Conservation (phyloP, 805 yeast genomes). For the Myxozyma sirexii region DNA sequence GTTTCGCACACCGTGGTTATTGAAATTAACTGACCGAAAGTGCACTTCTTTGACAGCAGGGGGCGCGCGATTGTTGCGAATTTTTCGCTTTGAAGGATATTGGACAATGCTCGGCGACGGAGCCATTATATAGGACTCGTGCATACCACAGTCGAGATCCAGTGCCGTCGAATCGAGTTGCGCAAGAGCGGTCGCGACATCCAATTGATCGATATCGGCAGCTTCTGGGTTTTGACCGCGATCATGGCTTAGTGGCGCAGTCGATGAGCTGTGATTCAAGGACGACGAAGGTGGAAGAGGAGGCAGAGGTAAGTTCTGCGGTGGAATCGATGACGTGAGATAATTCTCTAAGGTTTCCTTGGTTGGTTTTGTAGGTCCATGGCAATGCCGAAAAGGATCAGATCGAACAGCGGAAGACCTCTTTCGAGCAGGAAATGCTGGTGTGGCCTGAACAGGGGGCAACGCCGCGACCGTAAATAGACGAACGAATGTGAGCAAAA, state of each 20-base stretch:
- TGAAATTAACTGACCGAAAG: conserved; percentile 18
- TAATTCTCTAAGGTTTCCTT: background rate
- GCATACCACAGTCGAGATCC: background rate
- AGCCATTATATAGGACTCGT: background rate
- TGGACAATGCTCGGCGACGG: background rate
- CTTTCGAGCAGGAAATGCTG: background rate
- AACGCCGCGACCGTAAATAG: conserved; percentile 17
- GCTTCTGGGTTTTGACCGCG: background rate
- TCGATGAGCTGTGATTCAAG: background rate
- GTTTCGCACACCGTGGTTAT: background rate
- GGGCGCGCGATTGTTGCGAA: background rate
- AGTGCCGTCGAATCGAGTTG: background rate
- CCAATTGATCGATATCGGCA: background rate
- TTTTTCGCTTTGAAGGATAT: background rate
- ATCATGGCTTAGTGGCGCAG: background rate
- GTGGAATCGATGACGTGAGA: background rate
- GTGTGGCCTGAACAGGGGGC: background rate
- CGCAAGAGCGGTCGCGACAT: conserved; percentile 4
- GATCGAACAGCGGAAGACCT: background rate
- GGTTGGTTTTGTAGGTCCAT: too few species aligned
- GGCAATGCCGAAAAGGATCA: background rate
- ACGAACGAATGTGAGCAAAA: conserved; percentile 14
- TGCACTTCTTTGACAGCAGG: conserved; percentile 1
- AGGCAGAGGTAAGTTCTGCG: background rate
- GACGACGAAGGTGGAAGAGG: background rate